phyloP scores from a whole-genome alignment of 768 basidiomycete species.

The Xerocomellus dryophilus region DNA sequence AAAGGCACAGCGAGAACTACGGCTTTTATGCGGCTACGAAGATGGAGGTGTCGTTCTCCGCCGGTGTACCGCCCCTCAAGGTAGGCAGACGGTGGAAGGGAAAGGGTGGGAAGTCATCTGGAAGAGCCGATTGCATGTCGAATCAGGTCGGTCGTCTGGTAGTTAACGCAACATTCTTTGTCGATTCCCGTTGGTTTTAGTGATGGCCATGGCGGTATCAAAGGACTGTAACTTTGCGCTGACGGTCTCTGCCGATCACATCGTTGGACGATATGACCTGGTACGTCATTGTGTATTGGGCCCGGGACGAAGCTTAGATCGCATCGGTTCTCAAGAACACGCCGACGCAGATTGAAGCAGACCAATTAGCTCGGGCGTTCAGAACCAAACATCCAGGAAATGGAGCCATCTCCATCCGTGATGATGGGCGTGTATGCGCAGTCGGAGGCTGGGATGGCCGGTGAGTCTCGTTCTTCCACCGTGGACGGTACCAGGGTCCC shows the following conservation, averaged over 20 bases:
- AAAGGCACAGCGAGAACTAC: conserved; percentile 40
- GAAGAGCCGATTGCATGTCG: conserved; percentile 63
- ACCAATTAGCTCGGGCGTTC: conserved; percentile 32
- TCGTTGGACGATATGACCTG: conserved; percentile 61
- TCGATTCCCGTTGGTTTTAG: conserved; percentile 34
- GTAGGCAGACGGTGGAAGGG: conserved; percentile 55
- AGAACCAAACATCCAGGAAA: conserved; percentile 82
- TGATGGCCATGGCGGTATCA: conserved; percentile 84
- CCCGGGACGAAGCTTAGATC: not conserved
- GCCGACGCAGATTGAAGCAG: conserved; percentile 13
- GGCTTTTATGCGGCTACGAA: conserved; percentile 78
- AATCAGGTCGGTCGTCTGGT: conserved; percentile 53
- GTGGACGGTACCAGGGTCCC: not conserved
- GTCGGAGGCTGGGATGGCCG: conserved; percentile 93
- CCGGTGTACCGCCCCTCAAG: conserved; percentile 39
- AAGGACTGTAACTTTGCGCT: conserved; percentile 56
- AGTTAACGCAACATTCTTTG: not conserved
- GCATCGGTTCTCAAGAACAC: not conserved
- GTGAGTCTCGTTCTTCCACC: conserved; percentile 45
- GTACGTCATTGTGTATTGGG: conserved; percentile 33
- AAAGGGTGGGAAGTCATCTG: conserved; percentile 71
- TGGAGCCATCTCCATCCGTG: conserved; percentile 66
- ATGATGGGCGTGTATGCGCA: conserved; percentile 77
- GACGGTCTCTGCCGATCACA: conserved; percentile 84
- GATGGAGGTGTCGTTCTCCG: conserved; percentile 80